A percentile compares a stretch with the other conserved stretches of the same genome.
Evolutionary conservation across 2,329 filamentous ascomycete genomes (phyloP).

Genomic region (Penicillium paneum): DNA sequence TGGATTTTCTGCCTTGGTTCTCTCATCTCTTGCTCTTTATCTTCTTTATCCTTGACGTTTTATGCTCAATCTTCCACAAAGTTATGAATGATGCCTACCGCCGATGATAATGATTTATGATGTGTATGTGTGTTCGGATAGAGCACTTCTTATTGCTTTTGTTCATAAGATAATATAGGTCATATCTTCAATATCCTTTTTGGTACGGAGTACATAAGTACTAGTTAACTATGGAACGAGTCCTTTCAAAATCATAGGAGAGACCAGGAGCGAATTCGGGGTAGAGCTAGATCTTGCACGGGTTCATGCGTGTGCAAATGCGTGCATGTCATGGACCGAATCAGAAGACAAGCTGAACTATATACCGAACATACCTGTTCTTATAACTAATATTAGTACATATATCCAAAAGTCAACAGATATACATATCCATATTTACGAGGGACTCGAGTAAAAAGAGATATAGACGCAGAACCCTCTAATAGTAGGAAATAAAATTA

Average conservation of each 20-base stretch:
- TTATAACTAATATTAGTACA: background rate
- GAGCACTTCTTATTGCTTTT: constrained; percentile 3
- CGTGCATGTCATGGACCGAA: background rate
- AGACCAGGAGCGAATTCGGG: background rate
- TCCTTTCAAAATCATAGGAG: no score
- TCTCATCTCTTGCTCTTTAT: background rate
- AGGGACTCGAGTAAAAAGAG: background rate
- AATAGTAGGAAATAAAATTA: background rate
- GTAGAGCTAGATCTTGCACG: background rate
- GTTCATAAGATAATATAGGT: background rate
- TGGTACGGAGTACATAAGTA: no score
- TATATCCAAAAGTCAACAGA: background rate
- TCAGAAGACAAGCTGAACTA: background rate
- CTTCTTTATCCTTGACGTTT: constrained; percentile 1
- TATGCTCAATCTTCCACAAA: background rate
- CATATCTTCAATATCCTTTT: background rate
- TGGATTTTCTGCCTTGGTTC: background rate
- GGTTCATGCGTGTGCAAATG: background rate
- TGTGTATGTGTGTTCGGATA: constrained; percentile 7
- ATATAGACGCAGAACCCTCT: background rate
- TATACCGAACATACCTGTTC: background rate
- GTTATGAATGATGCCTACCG: constrained; percentile 3
- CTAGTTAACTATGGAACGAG: no score
- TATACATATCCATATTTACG: background rate
- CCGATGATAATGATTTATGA: constrained; percentile 19